Evolutionary conservation across 352 stramenopile genomes (phyloP), one percentile per base, ranked within the genome.

Genomic region (Phytophthora lateralis): DNA sequence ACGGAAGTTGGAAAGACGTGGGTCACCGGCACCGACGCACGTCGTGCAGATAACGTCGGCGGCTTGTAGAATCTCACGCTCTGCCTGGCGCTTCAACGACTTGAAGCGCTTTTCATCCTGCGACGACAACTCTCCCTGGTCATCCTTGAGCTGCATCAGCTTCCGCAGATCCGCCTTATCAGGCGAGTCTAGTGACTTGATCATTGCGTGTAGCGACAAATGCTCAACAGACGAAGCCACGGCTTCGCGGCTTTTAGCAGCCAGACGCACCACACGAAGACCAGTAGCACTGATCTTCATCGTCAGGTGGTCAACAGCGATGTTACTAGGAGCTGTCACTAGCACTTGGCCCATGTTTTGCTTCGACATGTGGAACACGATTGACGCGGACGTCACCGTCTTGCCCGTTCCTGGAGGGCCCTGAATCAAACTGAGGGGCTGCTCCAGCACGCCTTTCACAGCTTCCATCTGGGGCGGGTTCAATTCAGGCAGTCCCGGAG

Each of bases 21-120:
- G 93, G 66, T 99, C 98, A 14, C 96, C 97, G 10, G 98, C 97
- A 51, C 97, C 97, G 5, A 99, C 96, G 78, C 98, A 99, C 10
- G 98, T 99, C 39, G 92, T 99, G 73, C 98, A 99, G 58, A 99
- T 99, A 4, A 99, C 98, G 71, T 99, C 97, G 0, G 98, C 98
- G 0, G 96, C 95, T 57, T 99, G 92, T 8, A 99, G 77, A 47
- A 99, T 97, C 58, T 99, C 94, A n/a, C 91, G 85, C 68, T 99
- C 97, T 0, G 95, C 87, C 27, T 98, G 72, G 58, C 82, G 84
- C 62, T 97, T 96, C 21, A 99, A 72, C 14, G 88, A 78, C 56
- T 96, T 95, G 69, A 98, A 99, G 10, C 97, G 96, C 68, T 98
- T 98, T 63, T 98, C 93, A 75, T 99, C 97, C 55, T 96, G 88